Evolutionary conservation across 306 rosid genomes (phyloP), one percentile per base, ranked within the genome.

Genomic region (Citrullus colocynthis): DNA sequence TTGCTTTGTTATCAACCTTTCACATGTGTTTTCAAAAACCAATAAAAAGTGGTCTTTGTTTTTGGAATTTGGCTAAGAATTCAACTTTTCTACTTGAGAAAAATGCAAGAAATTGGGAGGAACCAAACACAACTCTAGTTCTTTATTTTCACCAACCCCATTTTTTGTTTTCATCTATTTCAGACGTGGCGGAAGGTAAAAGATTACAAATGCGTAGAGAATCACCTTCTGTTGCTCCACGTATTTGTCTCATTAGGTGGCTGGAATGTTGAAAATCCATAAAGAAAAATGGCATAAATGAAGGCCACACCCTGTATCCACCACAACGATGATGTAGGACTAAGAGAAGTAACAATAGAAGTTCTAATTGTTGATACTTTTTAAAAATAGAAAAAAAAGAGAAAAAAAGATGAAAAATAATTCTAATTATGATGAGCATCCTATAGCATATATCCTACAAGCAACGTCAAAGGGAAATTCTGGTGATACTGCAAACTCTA

Each of bases 141-240:
- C 4, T 37, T 10, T n/a, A n/a, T n/a, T 1, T 39, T 0, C 5
- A 7, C 20, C 20, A 30, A 6, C 42, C 74, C 34, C 51, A 34
- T 34, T 14, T 9, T 72, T 28, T 2, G 9, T 41, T 73, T 49
- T 49, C 76, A 73, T 49, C 58, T 0, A 49, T 72, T 48, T 48
- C 42, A 48, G 77, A 30, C 9, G 14, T 7, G 30, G 32, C 7
- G 11, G 15, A 72, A n/a, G 66, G 16, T 66, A 42, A 69, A 79
- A 67, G 6, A 74, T 34, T 36, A 80, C 39, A 52, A 79, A n/a
- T 32, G 82, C 81, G 60, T 79, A 78, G 78, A 78, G 42, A 52
- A 87, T 85, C 83, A 92, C 98, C 97, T 95, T 85, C 89, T 86
- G 66, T 75, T 69, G 84, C 82, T 90, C 89, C 90, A 85, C 15